Evolutionary conservation across 768 basidiomycete genomes (phyloP).

Genomic region (Lentinula sp.): DNA sequence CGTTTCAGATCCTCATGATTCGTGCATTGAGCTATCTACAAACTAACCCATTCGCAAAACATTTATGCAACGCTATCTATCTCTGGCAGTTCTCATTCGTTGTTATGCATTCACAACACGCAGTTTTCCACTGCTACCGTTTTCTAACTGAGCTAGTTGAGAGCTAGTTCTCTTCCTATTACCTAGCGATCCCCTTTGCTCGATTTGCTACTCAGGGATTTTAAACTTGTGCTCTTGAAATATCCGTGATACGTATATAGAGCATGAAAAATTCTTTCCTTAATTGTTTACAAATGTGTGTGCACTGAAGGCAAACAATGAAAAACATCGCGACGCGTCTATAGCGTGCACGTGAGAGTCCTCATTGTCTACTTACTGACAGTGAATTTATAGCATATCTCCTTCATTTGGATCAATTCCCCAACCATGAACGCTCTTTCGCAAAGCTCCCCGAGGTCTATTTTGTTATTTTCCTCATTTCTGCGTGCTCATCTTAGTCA

Average conservation of each 20-base stretch:
- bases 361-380: background rate
- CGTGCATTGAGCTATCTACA: background rate
- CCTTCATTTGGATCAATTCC: background rate
- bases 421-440: slow-evolving; percentile 2
- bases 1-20: background rate
- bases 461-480: background rate
- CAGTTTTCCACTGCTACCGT: too few species aligned
- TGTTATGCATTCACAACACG: too few species aligned
- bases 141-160: too few species aligned
- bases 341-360: background rate
- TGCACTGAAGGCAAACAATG: too few species aligned
- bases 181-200: too few species aligned
- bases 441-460: background rate
- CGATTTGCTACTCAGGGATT: too few species aligned
- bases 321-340: too few species aligned
- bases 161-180: too few species aligned
- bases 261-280: too few species aligned
- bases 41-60: background rate
- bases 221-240: too few species aligned
- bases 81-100: background rate
- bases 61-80: background rate
- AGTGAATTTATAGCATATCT: too few species aligned
- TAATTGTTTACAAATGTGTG: background rate
- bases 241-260: too few species aligned
- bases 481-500: background rate